phyloP scores from a whole-genome alignment of 1,284 basidiomycete species.

The Entoloma clypeatum region DNA sequence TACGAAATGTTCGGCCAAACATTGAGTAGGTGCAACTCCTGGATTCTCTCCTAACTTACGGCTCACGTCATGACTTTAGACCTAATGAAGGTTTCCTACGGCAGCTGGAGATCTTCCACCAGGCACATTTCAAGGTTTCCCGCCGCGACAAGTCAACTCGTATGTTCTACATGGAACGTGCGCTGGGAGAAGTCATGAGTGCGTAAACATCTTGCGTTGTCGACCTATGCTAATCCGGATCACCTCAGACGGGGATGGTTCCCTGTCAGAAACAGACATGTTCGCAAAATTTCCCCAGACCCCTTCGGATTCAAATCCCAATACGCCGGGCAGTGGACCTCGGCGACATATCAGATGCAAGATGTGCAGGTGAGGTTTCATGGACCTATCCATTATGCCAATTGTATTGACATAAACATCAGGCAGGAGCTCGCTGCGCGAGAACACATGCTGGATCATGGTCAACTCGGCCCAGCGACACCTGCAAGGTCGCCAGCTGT shows the following conservation, averaged over 20 bases:
- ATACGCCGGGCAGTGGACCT: constrained; percentile 52
- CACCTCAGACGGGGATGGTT: constrained; percentile 66
- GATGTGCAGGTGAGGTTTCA: constrained; percentile 70
- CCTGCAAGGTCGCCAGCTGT: constrained; percentile 48
- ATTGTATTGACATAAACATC: constrained; percentile 6
- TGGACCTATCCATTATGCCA: background rate
- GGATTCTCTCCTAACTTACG: background rate
- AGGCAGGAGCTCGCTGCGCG: constrained; percentile 83
- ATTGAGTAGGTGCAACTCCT: constrained; percentile 54
- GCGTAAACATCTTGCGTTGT: constrained; percentile 24
- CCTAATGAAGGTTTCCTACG: constrained; percentile 77
- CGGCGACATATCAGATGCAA: constrained; percentile 80
- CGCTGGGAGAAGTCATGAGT: constrained; percentile 77
- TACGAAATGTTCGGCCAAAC: constrained; percentile 60
- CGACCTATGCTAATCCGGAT: constrained; percentile 16
- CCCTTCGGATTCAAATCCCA: constrained; percentile 57
- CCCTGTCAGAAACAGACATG: constrained; percentile 59
- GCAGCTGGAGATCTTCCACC: constrained; percentile 76
- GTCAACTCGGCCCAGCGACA: constrained; percentile 66
- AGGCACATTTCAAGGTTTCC: constrained; percentile 68
- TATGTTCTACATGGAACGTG: constrained; percentile 78
- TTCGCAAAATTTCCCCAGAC: constrained; percentile 72
- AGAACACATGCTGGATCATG: constrained; percentile 91
- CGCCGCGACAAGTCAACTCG: constrained; percentile 66
- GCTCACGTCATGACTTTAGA: constrained; percentile 36